Conservation (phyloP, 306 rosid species). For the Coriaria nepalensis region DNA sequence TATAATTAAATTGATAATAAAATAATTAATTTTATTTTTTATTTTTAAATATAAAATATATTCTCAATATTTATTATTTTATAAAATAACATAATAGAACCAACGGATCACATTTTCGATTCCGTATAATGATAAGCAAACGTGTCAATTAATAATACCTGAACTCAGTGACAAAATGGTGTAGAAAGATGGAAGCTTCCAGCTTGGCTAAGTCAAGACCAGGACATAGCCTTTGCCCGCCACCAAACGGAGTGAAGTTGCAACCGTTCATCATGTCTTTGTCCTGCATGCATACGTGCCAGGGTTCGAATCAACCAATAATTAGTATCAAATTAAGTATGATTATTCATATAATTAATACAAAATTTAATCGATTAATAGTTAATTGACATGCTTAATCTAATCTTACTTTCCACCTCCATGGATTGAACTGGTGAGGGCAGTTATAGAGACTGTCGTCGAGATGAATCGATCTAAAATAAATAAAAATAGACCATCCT, state of each 20-base stretch:
- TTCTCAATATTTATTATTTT: no score
- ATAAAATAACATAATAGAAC: no score
- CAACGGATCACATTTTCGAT: no score
- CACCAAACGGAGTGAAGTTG: constrained; percentile 92
- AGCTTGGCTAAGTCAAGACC: constrained; percentile 95
- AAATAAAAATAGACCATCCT: constrained; percentile 73
- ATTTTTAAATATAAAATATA: no score
- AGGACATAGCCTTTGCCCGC: constrained; percentile 95
- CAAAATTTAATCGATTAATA: no score
- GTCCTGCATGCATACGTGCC: constrained; percentile 27
- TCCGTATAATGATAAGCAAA: not conserved
- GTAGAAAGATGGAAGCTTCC: constrained; percentile 84
- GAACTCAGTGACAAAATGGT: constrained; percentile 79
- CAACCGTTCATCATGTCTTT: constrained; percentile 46
- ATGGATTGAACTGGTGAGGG: constrained; percentile 83
- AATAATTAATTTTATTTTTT: no score
- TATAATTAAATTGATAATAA: no score
- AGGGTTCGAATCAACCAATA: not conserved
- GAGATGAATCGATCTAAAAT: constrained; percentile 90
- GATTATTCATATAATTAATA: constrained; percentile 8
- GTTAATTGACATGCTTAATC: no score
- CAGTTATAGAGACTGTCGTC: constrained; percentile 57
- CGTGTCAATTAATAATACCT: constrained; percentile 26
- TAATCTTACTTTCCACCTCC: constrained; percentile 99
- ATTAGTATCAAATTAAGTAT: no score